Conservation (phyloP, 306 rosid species). For the Fragaria ananassa region DNA sequence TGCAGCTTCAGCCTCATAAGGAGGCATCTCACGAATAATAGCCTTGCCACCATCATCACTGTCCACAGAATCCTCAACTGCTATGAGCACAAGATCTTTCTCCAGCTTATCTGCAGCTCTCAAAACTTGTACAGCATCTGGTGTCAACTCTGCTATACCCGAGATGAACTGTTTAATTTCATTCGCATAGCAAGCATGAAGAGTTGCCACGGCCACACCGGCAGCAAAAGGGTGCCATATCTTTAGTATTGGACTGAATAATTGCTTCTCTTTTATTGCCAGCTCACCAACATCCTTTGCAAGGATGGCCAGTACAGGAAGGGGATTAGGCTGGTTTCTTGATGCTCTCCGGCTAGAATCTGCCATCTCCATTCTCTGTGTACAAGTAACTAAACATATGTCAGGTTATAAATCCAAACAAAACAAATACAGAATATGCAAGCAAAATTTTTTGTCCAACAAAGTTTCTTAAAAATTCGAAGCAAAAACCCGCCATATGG, state of each 20-base stretch:
- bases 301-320: slow-evolving; percentile 86
- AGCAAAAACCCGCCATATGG: not conserved
- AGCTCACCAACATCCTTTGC: slow-evolving; percentile 92
- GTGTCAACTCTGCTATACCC: slow-evolving; percentile 80
- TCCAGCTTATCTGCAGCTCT: slow-evolving; percentile 96
- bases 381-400: slow-evolving; percentile 27
- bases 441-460: not conserved
- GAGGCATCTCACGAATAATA: slow-evolving; percentile 98
- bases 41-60: slow-evolving; percentile 98
- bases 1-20: slow-evolving; percentile 89
- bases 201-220: slow-evolving; percentile 96
- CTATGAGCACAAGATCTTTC: slow-evolving; percentile 94
- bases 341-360: slow-evolving; percentile 97
- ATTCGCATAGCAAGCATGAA: slow-evolving; percentile 85
- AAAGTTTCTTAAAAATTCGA: not conserved
- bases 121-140: slow-evolving; percentile 91
- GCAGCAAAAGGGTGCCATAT: slow-evolving; percentile 97
- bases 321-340: slow-evolving; percentile 80
- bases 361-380: slow-evolving; percentile 92
- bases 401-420: slow-evolving; percentile 23
- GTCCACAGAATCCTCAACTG: slow-evolving; percentile 93
- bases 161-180: slow-evolving; percentile 87
- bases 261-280: slow-evolving; percentile 71
- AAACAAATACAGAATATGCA: not conserved
- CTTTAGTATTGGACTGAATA: slow-evolving; percentile 89